Percentiles rank a stretch among this genome's conserved stretches.
These are phyloP conservation scores for Dendrobium catenatum DNA, from an alignment of 106 monocot species.

Conservation along the genomic window DNA sequence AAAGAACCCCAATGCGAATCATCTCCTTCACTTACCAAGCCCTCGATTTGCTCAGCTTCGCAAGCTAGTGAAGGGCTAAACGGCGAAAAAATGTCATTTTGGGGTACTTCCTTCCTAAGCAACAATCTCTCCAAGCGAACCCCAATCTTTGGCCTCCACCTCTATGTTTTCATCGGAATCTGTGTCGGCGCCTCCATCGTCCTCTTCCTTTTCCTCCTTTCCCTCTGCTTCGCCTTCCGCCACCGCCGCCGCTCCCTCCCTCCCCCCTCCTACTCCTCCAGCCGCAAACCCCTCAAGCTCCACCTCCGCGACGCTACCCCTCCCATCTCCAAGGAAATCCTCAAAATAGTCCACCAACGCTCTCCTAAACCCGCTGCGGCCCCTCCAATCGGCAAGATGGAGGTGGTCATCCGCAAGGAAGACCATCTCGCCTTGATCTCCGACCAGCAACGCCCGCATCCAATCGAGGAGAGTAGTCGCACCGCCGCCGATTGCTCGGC, in stretches of 20 bases:
- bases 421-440: no score
- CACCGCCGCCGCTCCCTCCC: constrained; percentile 1
- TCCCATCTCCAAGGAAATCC: constrained; percentile 30
- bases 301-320: constrained; percentile 24
- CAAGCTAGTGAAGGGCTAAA: background rate
- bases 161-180: constrained; percentile 16
- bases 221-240: background rate
- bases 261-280: background rate
- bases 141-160: constrained; percentile 13
- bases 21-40: background rate
- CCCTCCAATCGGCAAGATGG: no score
- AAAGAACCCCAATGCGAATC: background rate
- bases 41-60: background rate
- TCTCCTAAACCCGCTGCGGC: background rate
- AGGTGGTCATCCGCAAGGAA: no score
- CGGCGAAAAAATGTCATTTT: constrained; percentile 11
- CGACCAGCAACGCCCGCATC: no score
- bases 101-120: constrained; percentile 9
- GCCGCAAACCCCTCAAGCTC: constrained; percentile 29
- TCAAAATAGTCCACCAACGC: constrained; percentile 6
- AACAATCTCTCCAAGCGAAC: constrained; percentile 7
- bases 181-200: constrained; percentile 1
- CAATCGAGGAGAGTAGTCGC: background rate
- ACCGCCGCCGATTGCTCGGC: background rate
- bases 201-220: constrained; percentile 3